Evolutionary conservation across 139 green algal species (phyloP).

Genomic region (Ulvella scutata): DNA sequence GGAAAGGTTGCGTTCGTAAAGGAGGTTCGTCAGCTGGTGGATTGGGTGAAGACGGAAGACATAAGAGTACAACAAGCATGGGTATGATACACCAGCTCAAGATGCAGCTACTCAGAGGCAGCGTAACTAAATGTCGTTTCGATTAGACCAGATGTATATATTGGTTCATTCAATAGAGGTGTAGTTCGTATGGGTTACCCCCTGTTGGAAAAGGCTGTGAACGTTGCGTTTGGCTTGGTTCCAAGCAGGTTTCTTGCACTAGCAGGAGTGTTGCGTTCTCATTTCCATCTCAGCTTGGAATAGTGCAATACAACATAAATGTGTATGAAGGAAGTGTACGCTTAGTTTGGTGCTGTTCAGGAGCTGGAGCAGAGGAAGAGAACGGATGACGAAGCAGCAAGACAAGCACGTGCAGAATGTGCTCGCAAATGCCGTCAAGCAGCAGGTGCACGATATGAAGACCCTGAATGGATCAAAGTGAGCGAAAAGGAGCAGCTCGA

Average conservation of each 20-base stretch:
- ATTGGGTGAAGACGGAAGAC: conserved; percentile 80
- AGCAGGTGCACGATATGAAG: conserved; percentile 22
- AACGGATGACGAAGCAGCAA: conserved; percentile 17
- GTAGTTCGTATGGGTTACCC: conserved; percentile 4
- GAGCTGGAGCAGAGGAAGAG: conserved; percentile 28
- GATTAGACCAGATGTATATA: too few species aligned
- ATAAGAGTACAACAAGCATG: conserved; percentile 44
- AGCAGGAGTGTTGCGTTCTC: too few species aligned
- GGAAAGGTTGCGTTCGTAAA: conserved; percentile 59
- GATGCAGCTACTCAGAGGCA: background rate
- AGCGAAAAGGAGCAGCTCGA: conserved; percentile 9
- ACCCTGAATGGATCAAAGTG: conserved; percentile 23
- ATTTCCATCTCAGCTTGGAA: too few species aligned
- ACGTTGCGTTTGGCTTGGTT: too few species aligned
- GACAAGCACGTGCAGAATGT: conserved; percentile 9
- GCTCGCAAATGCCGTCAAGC: conserved; percentile 29
- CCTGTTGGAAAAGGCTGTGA: background rate
- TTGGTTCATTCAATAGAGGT: background rate
- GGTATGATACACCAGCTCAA: conserved; percentile 7
- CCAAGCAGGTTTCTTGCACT: too few species aligned
- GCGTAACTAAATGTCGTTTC: background rate
- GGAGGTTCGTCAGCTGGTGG: conserved; percentile 63
- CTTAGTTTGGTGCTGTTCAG: conserved; percentile 17
- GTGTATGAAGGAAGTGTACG: too few species aligned
- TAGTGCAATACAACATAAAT: too few species aligned